Base-by-base conservation (phyloP, 2,329 filamentous ascomycete species). In the Diaporthe capsici region DNA sequence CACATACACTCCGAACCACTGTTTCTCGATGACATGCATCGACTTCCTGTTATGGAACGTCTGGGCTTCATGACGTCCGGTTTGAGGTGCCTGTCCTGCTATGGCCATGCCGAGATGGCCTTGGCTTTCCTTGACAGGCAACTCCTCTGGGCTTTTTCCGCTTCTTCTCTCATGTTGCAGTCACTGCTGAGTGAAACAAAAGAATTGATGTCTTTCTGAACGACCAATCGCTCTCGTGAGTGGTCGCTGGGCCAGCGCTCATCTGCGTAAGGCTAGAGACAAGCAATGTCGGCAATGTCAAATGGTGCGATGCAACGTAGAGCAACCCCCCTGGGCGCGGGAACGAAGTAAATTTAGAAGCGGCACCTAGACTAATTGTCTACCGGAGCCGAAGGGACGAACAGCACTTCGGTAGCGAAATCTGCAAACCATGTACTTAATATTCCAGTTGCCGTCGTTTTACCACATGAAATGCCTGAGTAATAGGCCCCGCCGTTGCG, bases 311-410 rank as follows among this genome's bases (percentile, higher is more conserved):
- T 51, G 63, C 63, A 39, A 68, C 63, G 15, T 63, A n/a, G 25
- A 47, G 39, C 60, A 63, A 20, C 44, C 44, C 44, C 44, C 25
- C 25, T 4, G 12, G n/a, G 60, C 13, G 51, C 63, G 28, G 63
- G 63, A 68, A 9, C 44, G 20, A 51, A n/a, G 42, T 37, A 67
- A 51, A 67, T 51, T 51, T 67, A 67, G 63, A 67, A 67, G 63
- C 63, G 44, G 44, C 44, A 39, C 17, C 47, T 49, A n/a, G 58
- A 34, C 58, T 42, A 34, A 12, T 20, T 25, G 20, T 67, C 44
- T 12, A 8, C 44, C 31, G n/a, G 37, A 47, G 31, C 39, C 60
- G 60, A 63, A 44, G 60, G 63, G 44, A 67, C 44, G 28, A 28
- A 67, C 28, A 10, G 28, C 31, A 53, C 5, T 12, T 20, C 5